phyloP scores from a whole-genome alignment of 306 rosid genomes.

The Astragalus membranaceus region DNA sequence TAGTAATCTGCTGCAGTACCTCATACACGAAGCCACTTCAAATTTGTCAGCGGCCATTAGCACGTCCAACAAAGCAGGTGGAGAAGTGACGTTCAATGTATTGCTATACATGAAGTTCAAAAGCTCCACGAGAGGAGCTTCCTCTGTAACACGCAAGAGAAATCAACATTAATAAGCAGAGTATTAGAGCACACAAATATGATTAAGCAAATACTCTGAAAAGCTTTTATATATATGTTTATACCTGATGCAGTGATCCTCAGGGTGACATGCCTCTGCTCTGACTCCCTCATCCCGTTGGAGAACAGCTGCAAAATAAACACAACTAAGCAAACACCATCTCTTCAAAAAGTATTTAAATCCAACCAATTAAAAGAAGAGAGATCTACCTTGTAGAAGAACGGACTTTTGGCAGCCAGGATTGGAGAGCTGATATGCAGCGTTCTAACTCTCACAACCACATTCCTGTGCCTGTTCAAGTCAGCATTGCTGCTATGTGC shows the following conservation, averaged over 20 bases:
- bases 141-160: constrained; percentile 56
- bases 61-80: constrained; percentile 79
- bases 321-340: not conserved
- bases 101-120: constrained; percentile 83
- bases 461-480: constrained; percentile 68
- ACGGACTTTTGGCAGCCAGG: constrained; percentile 95
- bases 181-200: not conserved
- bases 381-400: constrained; percentile 72
- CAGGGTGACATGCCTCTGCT: constrained; percentile 77
- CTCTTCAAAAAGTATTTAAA: not conserved
- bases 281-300: constrained; percentile 97
- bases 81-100: constrained; percentile 43
- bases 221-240: not conserved
- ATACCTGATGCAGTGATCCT: constrained; percentile 75
- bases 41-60: constrained; percentile 98
- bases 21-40: constrained; percentile 96
- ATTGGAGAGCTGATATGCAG: constrained; percentile 90
- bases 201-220: not conserved
- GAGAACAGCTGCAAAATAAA: constrained; percentile 64
- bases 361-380: not conserved
- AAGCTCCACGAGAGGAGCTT: constrained; percentile 90
- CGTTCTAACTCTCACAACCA: constrained; percentile 67
- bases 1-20: constrained; percentile 65
- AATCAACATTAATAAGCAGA: constrained; percentile 9
- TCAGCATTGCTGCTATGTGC: constrained; percentile 49